Conservation (phyloP, 2,329 filamentous ascomycete genomes). For the Colletotrichum abscissum region DNA sequence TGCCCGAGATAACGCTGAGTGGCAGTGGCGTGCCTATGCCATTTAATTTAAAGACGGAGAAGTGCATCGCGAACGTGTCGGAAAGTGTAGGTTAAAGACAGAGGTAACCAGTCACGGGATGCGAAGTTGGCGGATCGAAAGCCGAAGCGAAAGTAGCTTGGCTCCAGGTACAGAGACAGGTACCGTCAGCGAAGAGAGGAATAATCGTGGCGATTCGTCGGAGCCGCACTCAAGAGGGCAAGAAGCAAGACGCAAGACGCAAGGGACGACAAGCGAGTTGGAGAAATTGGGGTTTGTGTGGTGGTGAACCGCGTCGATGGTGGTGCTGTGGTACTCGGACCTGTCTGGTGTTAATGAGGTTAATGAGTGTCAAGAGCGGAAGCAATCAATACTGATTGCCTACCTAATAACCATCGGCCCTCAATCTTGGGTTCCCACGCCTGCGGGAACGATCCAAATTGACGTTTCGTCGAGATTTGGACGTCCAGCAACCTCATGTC, state of each 20-base stretch:
- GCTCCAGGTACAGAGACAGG: conserved; percentile 27
- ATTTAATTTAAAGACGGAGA: conserved; percentile 22
- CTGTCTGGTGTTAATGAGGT: conserved; percentile 14
- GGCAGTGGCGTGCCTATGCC: background rate
- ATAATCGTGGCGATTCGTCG: background rate
- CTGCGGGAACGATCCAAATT: background rate
- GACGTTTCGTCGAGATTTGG: background rate
- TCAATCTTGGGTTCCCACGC: background rate
- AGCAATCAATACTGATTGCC: conserved; percentile 10
- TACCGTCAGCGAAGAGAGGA: background rate
- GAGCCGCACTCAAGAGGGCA: conserved; percentile 12
- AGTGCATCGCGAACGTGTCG: conserved; percentile 1
- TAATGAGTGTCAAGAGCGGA: background rate
- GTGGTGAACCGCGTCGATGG: background rate
- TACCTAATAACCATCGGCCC: conserved; percentile 13
- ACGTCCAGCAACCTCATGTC: background rate
- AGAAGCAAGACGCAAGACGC: background rate
- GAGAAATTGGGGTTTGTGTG: conserved; percentile 6
- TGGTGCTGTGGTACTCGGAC: conserved; percentile 11
- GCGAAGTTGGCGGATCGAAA: background rate
- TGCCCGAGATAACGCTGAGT: conserved; percentile 1
- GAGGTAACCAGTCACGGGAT: background rate
- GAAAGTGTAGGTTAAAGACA: background rate
- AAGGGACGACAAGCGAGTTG: conserved; percentile 21
- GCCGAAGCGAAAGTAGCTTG: conserved; percentile 23